These are phyloP conservation scores for Yarrowia alimentaria DNA, from an alignment of 805 yeast species.

Conservation along the genomic window DNA sequence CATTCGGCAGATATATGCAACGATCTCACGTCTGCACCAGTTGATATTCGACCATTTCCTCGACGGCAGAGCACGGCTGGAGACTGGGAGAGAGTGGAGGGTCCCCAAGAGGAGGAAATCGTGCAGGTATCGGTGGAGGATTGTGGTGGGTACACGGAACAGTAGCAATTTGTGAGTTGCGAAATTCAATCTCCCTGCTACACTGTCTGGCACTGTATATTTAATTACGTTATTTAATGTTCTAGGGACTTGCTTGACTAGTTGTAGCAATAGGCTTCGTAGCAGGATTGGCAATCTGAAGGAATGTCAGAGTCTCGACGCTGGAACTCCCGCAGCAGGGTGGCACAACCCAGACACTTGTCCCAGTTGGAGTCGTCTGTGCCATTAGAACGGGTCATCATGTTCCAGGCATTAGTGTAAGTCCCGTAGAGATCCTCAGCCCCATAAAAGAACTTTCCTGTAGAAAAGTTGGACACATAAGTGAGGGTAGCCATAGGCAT, in stretches of 20 bases:
- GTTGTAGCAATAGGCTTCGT: conserved; percentile 71
- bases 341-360: conserved; percentile 79
- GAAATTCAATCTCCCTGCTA: too few relatives aligned
- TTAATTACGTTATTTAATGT: too few relatives aligned
- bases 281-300: conserved; percentile 71
- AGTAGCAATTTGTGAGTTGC: too few relatives aligned
- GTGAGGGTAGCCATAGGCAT: conserved; percentile 68
- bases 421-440: conserved; percentile 57
- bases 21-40: conserved; percentile 8
- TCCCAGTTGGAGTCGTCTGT: conserved; percentile 68
- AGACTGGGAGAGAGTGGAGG: conserved; percentile 17
- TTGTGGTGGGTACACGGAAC: too few relatives aligned
- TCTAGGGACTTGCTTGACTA: too few relatives aligned
- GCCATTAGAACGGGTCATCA: conserved; percentile 60
- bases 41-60: conserved; percentile 3
- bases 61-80: background rate
- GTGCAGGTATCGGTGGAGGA: too few relatives aligned
- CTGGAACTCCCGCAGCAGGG: conserved; percentile 74
- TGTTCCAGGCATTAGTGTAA: conserved; percentile 73
- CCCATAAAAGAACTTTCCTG: conserved; percentile 63
- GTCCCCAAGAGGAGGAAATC: too few relatives aligned
- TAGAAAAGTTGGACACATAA: conserved; percentile 66
- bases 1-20: too few relatives aligned
- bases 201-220: too few relatives aligned
- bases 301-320: conserved; percentile 48